Percentiles rank a stretch among this genome's conserved stretches.
phyloP scores from a whole-genome alignment of 805 yeast genomes.

The Candida krabiensis region DNA sequence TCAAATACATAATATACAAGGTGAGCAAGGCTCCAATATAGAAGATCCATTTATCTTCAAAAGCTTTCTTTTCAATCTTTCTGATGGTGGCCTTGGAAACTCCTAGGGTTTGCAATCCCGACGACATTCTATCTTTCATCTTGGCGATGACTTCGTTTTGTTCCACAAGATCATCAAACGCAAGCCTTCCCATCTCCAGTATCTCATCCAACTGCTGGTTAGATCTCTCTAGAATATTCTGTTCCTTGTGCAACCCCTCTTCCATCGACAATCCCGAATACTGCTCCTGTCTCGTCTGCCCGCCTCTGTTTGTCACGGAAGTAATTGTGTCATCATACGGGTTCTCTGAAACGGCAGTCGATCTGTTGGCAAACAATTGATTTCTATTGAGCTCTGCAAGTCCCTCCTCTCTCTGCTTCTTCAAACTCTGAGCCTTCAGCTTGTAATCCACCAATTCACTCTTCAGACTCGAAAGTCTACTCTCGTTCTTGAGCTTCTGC shows the following conservation, averaged over 20 bases:
- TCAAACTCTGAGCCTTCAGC: constrained; percentile 52
- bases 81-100: constrained; percentile 83
- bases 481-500: constrained; percentile 55
- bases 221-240: constrained; percentile 61
- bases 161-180: constrained; percentile 81
- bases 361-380: constrained; percentile 45
- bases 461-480: constrained; percentile 60
- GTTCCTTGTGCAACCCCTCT: constrained; percentile 72
- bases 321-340: constrained; percentile 41
- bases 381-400: constrained; percentile 46
- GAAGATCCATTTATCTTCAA: constrained; percentile 83
- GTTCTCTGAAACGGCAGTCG: constrained; percentile 40
- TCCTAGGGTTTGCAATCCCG: constrained; percentile 77
- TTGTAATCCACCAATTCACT: constrained; percentile 46
- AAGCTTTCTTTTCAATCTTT: constrained; percentile 75
- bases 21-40: constrained; percentile 69
- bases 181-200: constrained; percentile 82
- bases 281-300: constrained; percentile 22
- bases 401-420: constrained; percentile 53
- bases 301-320: constrained; percentile 19
- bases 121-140: constrained; percentile 63
- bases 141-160: constrained; percentile 72
- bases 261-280: constrained; percentile 38
- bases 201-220: constrained; percentile 85
- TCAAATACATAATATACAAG: constrained; percentile 64